phyloP scores from a whole-genome alignment of 495 filamentous ascomycete genomes.

The Xylaria scruposa region DNA sequence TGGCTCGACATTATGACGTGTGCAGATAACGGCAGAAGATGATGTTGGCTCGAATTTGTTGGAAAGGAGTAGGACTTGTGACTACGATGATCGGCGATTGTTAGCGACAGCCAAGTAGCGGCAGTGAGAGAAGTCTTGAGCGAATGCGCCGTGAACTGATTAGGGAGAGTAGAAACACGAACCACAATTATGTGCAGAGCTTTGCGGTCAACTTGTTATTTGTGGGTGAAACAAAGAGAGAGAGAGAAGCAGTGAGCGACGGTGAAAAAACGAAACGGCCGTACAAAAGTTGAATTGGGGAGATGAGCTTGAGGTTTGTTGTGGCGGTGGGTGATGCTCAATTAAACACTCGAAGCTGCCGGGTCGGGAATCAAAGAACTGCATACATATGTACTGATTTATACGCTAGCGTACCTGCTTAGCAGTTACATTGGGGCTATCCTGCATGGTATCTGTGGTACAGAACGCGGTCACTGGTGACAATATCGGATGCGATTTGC shows the following conservation, averaged over 20 bases:
- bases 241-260: slow-evolving; percentile 4
- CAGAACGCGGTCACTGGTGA: background rate
- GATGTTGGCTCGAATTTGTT: background rate
- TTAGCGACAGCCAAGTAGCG: slow-evolving; percentile 7
- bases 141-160: background rate
- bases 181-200: slow-evolving; percentile 3
- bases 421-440: slow-evolving; percentile 1
- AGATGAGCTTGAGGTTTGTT: slow-evolving; percentile 4
- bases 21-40: slow-evolving; percentile 1
- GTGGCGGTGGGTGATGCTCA: slow-evolving; percentile 23
- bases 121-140: background rate
- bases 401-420: slow-evolving; percentile 10
- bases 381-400: background rate
- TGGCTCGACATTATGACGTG: slow-evolving; percentile 52
- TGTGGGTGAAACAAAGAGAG: background rate
- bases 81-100: background rate
- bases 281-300: slow-evolving; percentile 19
- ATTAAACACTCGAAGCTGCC: slow-evolving; percentile 21
- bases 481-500: slow-evolving; percentile 24
- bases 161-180: background rate
- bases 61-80: background rate
- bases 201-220: background rate
- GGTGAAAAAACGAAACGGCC: slow-evolving; percentile 11
- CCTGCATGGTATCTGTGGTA: background rate
- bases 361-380: slow-evolving; percentile 14